Conservation (phyloP, 345 rosid species). For the Tarenaya hassleriana region DNA sequence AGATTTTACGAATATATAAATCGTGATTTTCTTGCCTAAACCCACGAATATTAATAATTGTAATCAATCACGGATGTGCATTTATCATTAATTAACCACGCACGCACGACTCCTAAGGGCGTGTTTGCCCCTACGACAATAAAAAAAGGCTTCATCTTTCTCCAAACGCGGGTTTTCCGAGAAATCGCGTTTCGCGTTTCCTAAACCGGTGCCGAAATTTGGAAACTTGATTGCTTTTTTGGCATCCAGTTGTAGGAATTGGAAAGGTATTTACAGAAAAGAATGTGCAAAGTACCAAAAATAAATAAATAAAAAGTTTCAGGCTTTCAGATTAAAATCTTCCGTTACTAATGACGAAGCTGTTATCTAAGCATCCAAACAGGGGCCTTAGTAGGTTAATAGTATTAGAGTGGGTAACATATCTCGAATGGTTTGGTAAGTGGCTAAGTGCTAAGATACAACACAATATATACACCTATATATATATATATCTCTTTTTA, state of each 20-base stretch:
- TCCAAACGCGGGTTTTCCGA: conserved; percentile 25
- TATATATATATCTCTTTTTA: too few species aligned
- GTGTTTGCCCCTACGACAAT: conserved; percentile 18
- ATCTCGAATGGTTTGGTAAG: conserved; percentile 29
- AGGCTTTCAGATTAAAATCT: too few species aligned
- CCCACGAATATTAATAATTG: conserved; percentile 8
- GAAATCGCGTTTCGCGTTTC: conserved; percentile 10
- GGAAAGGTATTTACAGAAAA: conserved; percentile 6
- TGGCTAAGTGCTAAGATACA: conserved; percentile 23
- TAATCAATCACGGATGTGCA: conserved; percentile 16
- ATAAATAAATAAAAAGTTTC: conserved; percentile 1
- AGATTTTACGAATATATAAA: conserved; percentile 8
- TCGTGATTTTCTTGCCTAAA: conserved; percentile 11
- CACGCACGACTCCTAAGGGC: conserved; percentile 22
- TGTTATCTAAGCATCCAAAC: conserved; percentile 22
- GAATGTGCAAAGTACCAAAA: conserved; percentile 1
- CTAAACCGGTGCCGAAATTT: too few species aligned
- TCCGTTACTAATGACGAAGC: too few species aligned
- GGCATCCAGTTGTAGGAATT: conserved; percentile 11
- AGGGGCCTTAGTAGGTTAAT: neutral
- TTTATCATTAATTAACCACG: conserved; percentile 13
- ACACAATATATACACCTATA: neutral
- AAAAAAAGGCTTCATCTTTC: too few species aligned
- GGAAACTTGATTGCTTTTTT: conserved; percentile 21
- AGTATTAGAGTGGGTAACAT: conserved; percentile 14